phyloP scores from a whole-genome alignment of 2,329 filamentous ascomycete species.

The Neofusicoccum umdonicola region DNA sequence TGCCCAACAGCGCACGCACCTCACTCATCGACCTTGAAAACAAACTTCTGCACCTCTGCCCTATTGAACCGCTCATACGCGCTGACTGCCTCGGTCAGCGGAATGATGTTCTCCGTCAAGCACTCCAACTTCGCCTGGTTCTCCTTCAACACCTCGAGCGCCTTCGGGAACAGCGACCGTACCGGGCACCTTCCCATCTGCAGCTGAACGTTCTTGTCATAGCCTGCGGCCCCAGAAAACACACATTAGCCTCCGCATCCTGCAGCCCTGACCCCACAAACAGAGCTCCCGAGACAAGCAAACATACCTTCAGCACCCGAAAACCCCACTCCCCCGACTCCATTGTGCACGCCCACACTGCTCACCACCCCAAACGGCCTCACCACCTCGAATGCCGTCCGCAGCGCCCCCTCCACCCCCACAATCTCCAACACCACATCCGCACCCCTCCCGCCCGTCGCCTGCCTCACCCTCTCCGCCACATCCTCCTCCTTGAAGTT shows the following conservation, averaged over 20 bases:
- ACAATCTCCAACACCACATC: conserved; percentile 70
- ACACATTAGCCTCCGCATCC: no score
- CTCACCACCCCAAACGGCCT: conserved; percentile 50
- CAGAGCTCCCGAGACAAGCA: background rate
- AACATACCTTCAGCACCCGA: background rate
- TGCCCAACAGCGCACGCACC: no score
- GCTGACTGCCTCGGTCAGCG: conserved; percentile 49
- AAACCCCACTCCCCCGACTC: conserved; percentile 28
- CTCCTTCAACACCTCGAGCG: conserved; percentile 44
- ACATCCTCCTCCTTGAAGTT: conserved; percentile 71
- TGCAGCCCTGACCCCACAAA: conserved; percentile 29
- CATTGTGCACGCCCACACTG: conserved; percentile 51
- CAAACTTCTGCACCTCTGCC: conserved; percentile 53
- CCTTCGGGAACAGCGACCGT: conserved; percentile 47
- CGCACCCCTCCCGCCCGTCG: conserved; percentile 76
- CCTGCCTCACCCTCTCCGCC: conserved; percentile 68
- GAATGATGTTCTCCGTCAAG: conserved; percentile 53
- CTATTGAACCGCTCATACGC: conserved; percentile 54
- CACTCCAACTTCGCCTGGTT: conserved; percentile 47
- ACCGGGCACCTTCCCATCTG: conserved; percentile 53
- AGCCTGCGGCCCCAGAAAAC: conserved; percentile 36
- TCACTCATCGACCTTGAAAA: conserved; percentile 46
- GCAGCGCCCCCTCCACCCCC: conserved; percentile 47
- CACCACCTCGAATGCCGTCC: conserved; percentile 48
- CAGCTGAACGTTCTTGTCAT: conserved; percentile 50